Evolutionary conservation across 108 stramenopile genomes (phyloP), one percentile per base, ranked within the genome.

Genomic region (Cyclostephanos tholiformis): DNA sequence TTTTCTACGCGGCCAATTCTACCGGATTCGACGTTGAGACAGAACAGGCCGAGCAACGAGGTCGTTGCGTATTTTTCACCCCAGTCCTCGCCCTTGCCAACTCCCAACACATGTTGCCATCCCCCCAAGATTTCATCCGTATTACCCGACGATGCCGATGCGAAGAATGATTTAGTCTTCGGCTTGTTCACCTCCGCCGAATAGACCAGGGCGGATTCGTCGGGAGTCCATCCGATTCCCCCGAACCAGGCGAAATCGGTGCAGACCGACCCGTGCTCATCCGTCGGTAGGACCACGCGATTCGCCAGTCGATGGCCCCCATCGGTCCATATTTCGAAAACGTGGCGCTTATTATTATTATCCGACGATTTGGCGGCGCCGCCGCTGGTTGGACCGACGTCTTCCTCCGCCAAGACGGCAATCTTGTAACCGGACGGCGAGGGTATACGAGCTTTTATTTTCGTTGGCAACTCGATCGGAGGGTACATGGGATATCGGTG

Each of bases 321-420:
- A 52, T 86, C 61, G 0, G 71, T 60, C 92, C 92, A 93, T 55
- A 93, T 83, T 69, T 93, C 89, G n/a, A 93, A 64, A 2, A 83
- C 71, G 23, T 60, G 49, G 41, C 82, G 69, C 36, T 65, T 80
- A 9, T 35, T 64, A 19, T 65, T 80, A 9, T 35, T 64, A 19
- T 27, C 23, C 8, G 66, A 75, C 19, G 39, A 44, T n/a, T 41
- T 52, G 14, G 52, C 19, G 25, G 14, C 62, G 56, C 71, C 62
- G 56, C 71, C 74, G 48, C 71, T 50, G 27, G 51, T 48, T 36
- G 65, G 39, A 44, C 71, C 74, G 30, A 61, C 61, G 41, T 4
- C 66, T 16, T 71, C 73, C 69, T 83, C 79, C 13, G 63, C 73
- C 49, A 89, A 75, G 16, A 93, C 65, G 32, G 87, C 82, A 23